Conservation (phyloP, 2,329 filamentous ascomycete species). For the Aureobasidium mangrovei region DNA sequence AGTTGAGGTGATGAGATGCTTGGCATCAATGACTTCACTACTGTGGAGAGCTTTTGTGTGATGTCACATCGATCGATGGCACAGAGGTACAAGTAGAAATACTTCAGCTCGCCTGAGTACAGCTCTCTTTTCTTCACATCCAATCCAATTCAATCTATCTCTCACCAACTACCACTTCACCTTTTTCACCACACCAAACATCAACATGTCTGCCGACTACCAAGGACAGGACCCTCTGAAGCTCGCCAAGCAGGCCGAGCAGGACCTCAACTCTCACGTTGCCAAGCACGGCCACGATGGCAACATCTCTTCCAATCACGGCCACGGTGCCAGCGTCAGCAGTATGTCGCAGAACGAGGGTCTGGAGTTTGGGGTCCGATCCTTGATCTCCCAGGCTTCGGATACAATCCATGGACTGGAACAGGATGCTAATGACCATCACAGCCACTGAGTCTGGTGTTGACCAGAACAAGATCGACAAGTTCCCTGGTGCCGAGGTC, state of each 20-base stretch:
- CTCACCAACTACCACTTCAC: conserved; percentile 12
- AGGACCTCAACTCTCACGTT: conserved; percentile 37
- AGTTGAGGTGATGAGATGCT: neutral
- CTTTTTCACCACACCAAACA: neutral
- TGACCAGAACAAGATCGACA: conserved; percentile 31
- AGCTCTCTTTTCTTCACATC: conserved; percentile 8
- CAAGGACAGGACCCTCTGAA: conserved; percentile 33
- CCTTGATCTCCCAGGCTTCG: neutral
- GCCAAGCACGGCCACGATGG: conserved; percentile 30
- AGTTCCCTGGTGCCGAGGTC: conserved; percentile 39
- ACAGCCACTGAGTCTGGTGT: conserved; percentile 40
- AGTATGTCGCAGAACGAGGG: conserved; percentile 24
- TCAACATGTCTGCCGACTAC: conserved; percentile 36
- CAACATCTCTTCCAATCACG: conserved; percentile 18
- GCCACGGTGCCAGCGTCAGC: conserved; percentile 27
- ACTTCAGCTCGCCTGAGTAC: neutral
- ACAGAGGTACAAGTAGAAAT: conserved; percentile 1
- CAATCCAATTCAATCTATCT: conserved; percentile 12
- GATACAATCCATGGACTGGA: neutral
- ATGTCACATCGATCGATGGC: conserved; percentile 9
- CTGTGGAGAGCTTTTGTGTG: neutral
- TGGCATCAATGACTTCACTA: conserved; percentile 1
- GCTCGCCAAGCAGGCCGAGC: conserved; percentile 41
- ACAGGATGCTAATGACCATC: neutral
- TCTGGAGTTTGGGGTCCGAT: neutral